Percentiles rank a stretch among this genome's conserved stretches.
These are phyloP conservation scores for Euphorbia corollata DNA, from an alignment of 441 rosid genomes.

Conservation along the genomic window DNA sequence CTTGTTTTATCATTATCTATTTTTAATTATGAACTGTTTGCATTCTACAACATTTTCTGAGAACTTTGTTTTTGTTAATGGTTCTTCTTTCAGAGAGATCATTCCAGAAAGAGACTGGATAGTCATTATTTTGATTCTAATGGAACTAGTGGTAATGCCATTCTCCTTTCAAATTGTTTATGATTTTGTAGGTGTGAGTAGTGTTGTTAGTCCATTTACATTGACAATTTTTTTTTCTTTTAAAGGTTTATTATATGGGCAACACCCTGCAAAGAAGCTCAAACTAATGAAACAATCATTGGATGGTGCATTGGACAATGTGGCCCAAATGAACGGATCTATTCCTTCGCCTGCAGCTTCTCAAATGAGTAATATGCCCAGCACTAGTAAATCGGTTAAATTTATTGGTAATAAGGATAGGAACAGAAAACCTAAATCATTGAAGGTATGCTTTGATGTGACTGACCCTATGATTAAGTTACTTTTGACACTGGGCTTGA, in stretches of 20 bases:
- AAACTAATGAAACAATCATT: slow-evolving; percentile 59
- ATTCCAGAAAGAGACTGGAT: slow-evolving; percentile 66
- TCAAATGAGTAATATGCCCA: slow-evolving; percentile 95
- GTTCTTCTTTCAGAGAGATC: slow-evolving; percentile 55
- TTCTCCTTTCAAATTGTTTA: slow-evolving; percentile 18
- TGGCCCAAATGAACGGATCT: slow-evolving; percentile 47
- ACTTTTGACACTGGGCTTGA: slow-evolving; percentile 23
- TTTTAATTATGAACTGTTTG: background rate
- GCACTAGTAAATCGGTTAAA: slow-evolving; percentile 67
- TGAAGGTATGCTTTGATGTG: slow-evolving; percentile 51
- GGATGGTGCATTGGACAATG: slow-evolving; percentile 58
- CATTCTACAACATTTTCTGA: slow-evolving; percentile 6
- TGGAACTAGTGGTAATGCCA: slow-evolving; percentile 54
- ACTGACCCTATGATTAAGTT: slow-evolving; percentile 6
- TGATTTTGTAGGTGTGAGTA: slow-evolving; percentile 4
- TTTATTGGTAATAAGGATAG: slow-evolving; percentile 62
- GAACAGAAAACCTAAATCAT: slow-evolving; percentile 60
- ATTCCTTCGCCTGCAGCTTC: slow-evolving; percentile 83
- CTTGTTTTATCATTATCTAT: background rate
- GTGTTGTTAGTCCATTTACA: slow-evolving; percentile 10
- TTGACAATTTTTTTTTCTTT: slow-evolving; percentile 17
- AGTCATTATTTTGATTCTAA: slow-evolving; percentile 69
- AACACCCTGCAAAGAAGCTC: slow-evolving; percentile 65
- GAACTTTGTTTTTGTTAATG: slow-evolving; percentile 12
- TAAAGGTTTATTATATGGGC: slow-evolving; percentile 62